Percentiles rank a stretch among this genome's conserved stretches.
Evolutionary conservation across 192 early-diverging fungal genomes (phyloP).

Genomic region (Thoreauomyces humboldtii): DNA sequence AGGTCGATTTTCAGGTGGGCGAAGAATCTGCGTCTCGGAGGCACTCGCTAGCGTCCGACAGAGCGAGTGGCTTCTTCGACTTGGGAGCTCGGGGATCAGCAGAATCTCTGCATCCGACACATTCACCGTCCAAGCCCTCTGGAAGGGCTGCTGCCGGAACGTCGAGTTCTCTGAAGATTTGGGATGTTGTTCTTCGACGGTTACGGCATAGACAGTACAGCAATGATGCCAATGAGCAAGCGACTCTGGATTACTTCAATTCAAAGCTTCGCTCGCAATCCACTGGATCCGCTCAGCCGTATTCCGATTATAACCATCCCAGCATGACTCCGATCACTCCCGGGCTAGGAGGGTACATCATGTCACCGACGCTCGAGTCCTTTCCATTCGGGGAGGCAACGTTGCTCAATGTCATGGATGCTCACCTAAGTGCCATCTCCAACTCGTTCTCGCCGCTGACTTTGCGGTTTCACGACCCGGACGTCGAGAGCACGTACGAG

Average conservation of each 20-base stretch:
- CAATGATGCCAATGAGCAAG: slow-evolving; percentile 1
- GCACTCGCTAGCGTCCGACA: not conserved
- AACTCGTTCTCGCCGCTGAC: slow-evolving; percentile 23
- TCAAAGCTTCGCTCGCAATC: slow-evolving; percentile 2
- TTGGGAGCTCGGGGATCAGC: not conserved
- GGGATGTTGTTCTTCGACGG: slow-evolving; percentile 6
- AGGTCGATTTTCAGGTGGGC: not conserved
- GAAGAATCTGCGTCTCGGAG: too few species aligned
- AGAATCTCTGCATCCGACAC: not conserved
- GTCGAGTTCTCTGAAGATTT: slow-evolving; percentile 10
- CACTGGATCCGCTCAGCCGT: slow-evolving; percentile 1
- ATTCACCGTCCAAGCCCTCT: slow-evolving; percentile 4
- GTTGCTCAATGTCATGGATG: slow-evolving; percentile 20
- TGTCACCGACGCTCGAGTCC: slow-evolving; percentile 13
- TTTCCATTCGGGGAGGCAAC: slow-evolving; percentile 18
- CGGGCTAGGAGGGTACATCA: slow-evolving; percentile 1
- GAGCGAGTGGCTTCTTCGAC: not conserved
- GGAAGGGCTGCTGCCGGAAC: slow-evolving; percentile 8
- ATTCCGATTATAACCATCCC: not conserved
- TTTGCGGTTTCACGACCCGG: slow-evolving; percentile 26
- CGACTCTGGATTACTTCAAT: slow-evolving; percentile 1
- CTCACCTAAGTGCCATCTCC: slow-evolving; percentile 17
- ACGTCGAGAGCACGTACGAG: slow-evolving; percentile 25
- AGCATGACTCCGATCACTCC: slow-evolving; percentile 6
- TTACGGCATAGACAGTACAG: not conserved